Evolutionary conservation across 257 asterid genomes (phyloP).

Genomic region (Solanum corneliomulleri): DNA sequence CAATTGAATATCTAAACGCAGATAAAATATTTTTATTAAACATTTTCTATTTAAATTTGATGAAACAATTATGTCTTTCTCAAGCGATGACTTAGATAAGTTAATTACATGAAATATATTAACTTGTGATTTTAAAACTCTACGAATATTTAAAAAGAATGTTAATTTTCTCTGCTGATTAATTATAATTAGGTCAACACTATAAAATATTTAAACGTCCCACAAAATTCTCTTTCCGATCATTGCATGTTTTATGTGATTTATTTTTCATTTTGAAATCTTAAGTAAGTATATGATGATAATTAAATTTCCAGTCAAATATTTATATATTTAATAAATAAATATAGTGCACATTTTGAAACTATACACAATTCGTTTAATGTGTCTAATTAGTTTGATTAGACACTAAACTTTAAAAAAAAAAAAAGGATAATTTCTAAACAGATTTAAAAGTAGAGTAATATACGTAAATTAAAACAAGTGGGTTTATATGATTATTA

Average conservation of each 20-base stretch:
- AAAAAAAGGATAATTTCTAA: neutral
- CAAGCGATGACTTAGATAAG: neutral
- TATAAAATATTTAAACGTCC: neutral
- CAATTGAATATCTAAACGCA: no score
- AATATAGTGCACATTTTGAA: neutral
- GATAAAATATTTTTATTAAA: fast-evolving
- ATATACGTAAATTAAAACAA: neutral
- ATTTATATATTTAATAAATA: no score
- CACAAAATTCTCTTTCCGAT: neutral
- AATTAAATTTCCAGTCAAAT: no score
- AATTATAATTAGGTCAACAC: neutral
- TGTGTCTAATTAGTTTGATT: neutral
- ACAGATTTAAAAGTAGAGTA: neutral
- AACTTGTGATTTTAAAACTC: fast-evolving
- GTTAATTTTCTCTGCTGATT: neutral
- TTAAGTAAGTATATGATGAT: neutral
- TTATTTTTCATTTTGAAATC: neutral
- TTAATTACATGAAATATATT: neutral
- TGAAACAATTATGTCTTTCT: no score
- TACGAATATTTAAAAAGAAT: neutral
- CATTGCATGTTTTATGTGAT: neutral
- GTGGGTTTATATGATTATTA: neutral
- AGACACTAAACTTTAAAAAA: neutral
- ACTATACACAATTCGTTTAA: no score
- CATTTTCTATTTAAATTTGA: fast-evolving